A percentile compares a stretch with the other conserved stretches of the same genome.
Evolutionary conservation across 345 rosid species (phyloP).

Genomic region (Populus alba): DNA sequence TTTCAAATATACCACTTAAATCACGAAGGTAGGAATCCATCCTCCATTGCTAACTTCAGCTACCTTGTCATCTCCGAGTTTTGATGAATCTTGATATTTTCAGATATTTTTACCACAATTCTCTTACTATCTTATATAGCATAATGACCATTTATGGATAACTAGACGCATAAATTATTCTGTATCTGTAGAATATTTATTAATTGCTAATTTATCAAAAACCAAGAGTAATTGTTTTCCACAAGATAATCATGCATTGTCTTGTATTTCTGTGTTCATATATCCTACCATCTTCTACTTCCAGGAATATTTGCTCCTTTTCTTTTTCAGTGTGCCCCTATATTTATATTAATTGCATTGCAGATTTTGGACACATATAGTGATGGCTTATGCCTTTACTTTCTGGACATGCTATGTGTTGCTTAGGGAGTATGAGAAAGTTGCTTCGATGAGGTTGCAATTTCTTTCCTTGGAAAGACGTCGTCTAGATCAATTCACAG

Average conservation of each 20-base stretch:
- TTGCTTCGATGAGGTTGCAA: conserved; percentile 78
- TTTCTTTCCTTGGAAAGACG: conserved; percentile 79
- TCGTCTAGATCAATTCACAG: conserved; percentile 90
- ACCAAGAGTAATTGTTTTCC: background rate
- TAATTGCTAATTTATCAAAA: background rate
- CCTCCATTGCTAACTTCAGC: background rate
- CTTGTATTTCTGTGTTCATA: background rate
- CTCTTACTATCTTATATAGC: background rate
- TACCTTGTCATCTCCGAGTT: background rate
- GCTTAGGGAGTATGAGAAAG: conserved; percentile 72
- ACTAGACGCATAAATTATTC: background rate
- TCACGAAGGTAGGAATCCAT: conserved; percentile 54
- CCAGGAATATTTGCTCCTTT: background rate
- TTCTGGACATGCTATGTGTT: conserved; percentile 86
- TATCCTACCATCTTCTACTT: too few species aligned
- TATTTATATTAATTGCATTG: background rate
- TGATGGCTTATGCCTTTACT: conserved; percentile 81
- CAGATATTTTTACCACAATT: background rate
- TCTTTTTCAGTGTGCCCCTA: background rate
- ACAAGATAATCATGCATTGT: background rate
- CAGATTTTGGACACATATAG: conserved; percentile 82
- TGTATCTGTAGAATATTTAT: background rate
- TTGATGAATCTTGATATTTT: background rate
- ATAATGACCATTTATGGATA: background rate
- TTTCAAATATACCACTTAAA: conserved; percentile 65